Conservation (phyloP, 805 yeast species). For the Candida mattraensis region DNA sequence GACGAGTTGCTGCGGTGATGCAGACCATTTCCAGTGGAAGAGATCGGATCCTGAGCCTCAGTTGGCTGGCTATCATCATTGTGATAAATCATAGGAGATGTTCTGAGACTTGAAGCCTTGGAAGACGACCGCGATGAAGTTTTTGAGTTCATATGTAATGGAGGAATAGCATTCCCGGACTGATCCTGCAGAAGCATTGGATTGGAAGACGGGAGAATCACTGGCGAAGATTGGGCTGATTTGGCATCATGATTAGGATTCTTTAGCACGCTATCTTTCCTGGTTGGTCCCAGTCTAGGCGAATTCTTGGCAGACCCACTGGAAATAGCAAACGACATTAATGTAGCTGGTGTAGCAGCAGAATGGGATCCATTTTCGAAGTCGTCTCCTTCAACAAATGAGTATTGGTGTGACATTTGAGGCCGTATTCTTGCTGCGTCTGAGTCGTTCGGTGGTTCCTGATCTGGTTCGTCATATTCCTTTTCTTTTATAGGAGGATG, state of each 20-base stretch:
- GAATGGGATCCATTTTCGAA: constrained; percentile 14
- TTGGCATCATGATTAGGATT: constrained; percentile 33
- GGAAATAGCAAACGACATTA: constrained; percentile 30
- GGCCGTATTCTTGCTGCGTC: neutral
- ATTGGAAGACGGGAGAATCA: constrained; percentile 36
- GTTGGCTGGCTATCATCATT: constrained; percentile 11
- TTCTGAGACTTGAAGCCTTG: constrained; percentile 16
- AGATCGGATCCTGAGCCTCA: neutral
- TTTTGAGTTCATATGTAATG: constrained; percentile 10
- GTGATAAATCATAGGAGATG: constrained; percentile 18
- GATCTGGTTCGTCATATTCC: neutral
- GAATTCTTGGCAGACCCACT: constrained; percentile 16
- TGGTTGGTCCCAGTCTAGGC: constrained; percentile 17
- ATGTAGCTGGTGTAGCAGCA: constrained; percentile 33
- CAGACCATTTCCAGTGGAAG: neutral
- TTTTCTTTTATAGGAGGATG: constrained; percentile 12
- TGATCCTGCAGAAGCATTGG: constrained; percentile 14
- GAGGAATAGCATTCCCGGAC: constrained; percentile 9
- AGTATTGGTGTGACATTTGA: constrained; percentile 1
- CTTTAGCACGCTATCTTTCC: constrained; percentile 29
- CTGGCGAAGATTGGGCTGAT: constrained; percentile 36
- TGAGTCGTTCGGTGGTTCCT: neutral
- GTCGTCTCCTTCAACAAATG: neutral
- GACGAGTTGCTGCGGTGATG: constrained; percentile 10
- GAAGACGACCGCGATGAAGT: too few relatives aligned